phyloP scores from a whole-genome alignment of 345 rosid genomes.

The Mangifera indica region DNA sequence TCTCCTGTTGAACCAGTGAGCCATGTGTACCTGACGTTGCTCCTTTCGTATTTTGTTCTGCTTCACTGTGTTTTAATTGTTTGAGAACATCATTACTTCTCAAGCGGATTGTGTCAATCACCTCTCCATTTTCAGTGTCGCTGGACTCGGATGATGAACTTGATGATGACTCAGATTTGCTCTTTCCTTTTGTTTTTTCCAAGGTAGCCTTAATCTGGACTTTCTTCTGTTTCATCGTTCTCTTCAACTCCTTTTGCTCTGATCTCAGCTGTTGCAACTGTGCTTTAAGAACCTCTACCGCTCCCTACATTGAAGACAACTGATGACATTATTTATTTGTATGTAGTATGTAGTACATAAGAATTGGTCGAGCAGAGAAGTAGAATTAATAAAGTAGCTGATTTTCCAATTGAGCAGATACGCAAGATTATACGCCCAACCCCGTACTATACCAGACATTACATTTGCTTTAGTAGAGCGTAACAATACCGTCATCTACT shows the following conservation, averaged over 20 bases:
- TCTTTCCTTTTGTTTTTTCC: constrained; percentile 20
- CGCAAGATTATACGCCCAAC: not conserved
- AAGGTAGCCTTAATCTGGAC: constrained; percentile 38
- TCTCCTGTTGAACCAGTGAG: constrained; percentile 5
- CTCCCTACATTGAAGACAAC: constrained; percentile 43
- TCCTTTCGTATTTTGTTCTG: not conserved
- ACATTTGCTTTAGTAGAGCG: not conserved
- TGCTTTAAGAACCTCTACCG: constrained; percentile 43
- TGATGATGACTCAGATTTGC: constrained; percentile 28
- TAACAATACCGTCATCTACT: not conserved
- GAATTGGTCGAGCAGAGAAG: not conserved
- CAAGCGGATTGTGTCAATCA: constrained; percentile 47
- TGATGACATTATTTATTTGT: not conserved
- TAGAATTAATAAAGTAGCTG: too few species aligned
- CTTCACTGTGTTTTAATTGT: not conserved
- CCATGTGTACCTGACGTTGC: not conserved
- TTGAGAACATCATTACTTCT: constrained; percentile 18
- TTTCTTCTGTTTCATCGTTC: constrained; percentile 46
- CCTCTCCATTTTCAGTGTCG: constrained; percentile 52
- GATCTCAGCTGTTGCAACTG: constrained; percentile 51
- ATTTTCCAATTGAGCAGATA: not conserved
- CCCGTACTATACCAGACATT: not conserved
- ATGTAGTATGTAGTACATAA: not conserved
- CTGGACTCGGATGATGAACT: constrained; percentile 39
- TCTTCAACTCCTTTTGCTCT: constrained; percentile 54